Evolutionary conservation across 257 asterid species (phyloP).

Genomic region (Verbascum thapsus): DNA sequence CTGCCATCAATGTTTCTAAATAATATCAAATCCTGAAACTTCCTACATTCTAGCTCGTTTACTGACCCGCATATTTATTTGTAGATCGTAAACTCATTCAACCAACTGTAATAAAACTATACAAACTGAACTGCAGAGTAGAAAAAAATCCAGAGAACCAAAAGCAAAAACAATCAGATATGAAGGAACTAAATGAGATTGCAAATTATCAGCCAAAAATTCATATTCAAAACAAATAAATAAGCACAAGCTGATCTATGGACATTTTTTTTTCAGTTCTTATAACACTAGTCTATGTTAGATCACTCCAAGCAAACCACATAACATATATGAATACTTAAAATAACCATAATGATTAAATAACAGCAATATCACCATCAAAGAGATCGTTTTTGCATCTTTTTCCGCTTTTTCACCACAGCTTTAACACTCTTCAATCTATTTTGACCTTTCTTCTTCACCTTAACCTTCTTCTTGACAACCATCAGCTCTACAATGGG

Average conservation of each 20-base stretch:
- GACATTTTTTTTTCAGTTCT: slow-evolving; percentile 15
- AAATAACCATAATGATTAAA: slow-evolving; percentile 4
- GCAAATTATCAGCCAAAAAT: too few relatives aligned
- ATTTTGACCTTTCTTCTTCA: slow-evolving; percentile 52
- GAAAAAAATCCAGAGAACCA: too few relatives aligned
- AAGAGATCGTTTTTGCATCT: slow-evolving; percentile 31
- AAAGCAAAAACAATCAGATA: too few relatives aligned
- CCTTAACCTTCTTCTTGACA: slow-evolving; percentile 49
- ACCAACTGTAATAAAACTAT: too few relatives aligned
- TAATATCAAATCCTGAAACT: too few relatives aligned
- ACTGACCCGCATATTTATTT: too few relatives aligned
- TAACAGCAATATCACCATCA: slow-evolving; percentile 29
- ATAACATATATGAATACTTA: slow-evolving; percentile 24
- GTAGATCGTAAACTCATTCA: too few relatives aligned
- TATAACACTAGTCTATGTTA: slow-evolving; percentile 2
- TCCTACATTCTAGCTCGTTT: too few relatives aligned
- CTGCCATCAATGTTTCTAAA: too few relatives aligned
- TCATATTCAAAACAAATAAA: too few relatives aligned
- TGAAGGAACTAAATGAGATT: too few relatives aligned
- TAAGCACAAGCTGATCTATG: neutral
- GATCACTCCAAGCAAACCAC: slow-evolving; percentile 24
- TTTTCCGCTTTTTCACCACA: slow-evolving; percentile 38
- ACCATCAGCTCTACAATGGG: slow-evolving; percentile 71
- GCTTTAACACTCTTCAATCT: slow-evolving; percentile 39
- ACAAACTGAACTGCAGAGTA: too few relatives aligned